Evolutionary conservation across 2,329 filamentous ascomycete genomes (phyloP).

Genomic region (Pseudocercospora pini-densiflorae): DNA sequence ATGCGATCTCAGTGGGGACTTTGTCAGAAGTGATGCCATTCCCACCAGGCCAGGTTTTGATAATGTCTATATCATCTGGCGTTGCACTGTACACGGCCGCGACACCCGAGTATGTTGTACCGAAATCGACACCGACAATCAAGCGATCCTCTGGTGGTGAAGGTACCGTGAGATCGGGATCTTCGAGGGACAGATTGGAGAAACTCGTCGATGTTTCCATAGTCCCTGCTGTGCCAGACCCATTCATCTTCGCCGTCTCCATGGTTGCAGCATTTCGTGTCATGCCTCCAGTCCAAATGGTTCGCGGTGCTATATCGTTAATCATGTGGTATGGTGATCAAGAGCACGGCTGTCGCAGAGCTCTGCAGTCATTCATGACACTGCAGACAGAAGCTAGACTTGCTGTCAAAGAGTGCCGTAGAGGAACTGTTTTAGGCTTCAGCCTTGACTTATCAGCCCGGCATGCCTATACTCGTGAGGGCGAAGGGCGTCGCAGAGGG

Average conservation of each 20-base stretch:
- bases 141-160: constrained; percentile 57
- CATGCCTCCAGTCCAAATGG: constrained; percentile 17
- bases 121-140: constrained; percentile 81
- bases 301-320: constrained; percentile 10
- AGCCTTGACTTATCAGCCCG: not conserved
- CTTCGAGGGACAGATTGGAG: constrained; percentile 19
- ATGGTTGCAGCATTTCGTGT: constrained; percentile 24
- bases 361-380: constrained; percentile 4
- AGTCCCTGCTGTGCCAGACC: constrained; percentile 11
- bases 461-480: not conserved
- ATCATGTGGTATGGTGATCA: constrained; percentile 6
- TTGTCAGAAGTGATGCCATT: constrained; percentile 89
- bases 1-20: constrained; percentile 76
- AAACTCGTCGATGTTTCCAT: not conserved
- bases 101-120: constrained; percentile 81
- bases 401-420: not conserved
- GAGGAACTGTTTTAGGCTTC: not conserved
- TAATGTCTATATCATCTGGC: constrained; percentile 80
- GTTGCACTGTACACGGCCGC: constrained; percentile 53
- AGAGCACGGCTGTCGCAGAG: not conserved
- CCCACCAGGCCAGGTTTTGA: constrained; percentile 81
- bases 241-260: constrained; percentile 21
- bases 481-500: not conserved
- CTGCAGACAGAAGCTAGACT: constrained; percentile 3
- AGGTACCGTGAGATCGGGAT: constrained; percentile 17